Evolutionary conservation across 441 rosid species (phyloP), one percentile per base, ranked within the genome.

Genomic region (Biscutella auriculata): DNA sequence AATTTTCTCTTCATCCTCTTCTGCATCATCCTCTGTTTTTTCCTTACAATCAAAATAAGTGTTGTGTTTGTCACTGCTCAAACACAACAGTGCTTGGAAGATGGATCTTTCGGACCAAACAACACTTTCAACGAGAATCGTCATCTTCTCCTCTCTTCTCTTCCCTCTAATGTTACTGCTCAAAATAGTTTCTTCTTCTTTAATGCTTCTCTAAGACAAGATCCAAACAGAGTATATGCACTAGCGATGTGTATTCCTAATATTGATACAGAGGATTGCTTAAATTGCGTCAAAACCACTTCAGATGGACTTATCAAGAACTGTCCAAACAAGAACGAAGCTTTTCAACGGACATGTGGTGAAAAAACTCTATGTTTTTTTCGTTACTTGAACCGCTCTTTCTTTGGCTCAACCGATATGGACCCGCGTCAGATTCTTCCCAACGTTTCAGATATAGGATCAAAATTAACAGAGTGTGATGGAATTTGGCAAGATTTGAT

Each of bases 171-270:
- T 25, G 62, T 48, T 28, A 43, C 68, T 5, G 2, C 48, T 29
- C 67, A 33, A 11, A 60, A 60, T 4, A 64, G 32, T 1, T 69
- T 69, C 40, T 71, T 68, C 55, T 65, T 40, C 33, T 19, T 19
- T 4, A 55, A 40, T 9, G 16, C 58, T 17, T 55, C 49, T n/a
- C 3, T 25, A 2, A 71, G 69, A 27, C 56, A 56, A 29, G 48
- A 37, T 8, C 64, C 57, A 4, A 21, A 75, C 57, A 43, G 17
- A 47, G 53, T 65, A 12, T 71, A 71, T 27, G 74, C 57, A 34
- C 11, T 53, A 8, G 52, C 71, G 10, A 35, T 39, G 49, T 75
- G 76, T 50, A 40, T 55, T 3, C 69, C 61, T 29, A 65, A 50
- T 15, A 10, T 11, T 33, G 13, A 50, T 8, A 2, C 32, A 35